These are phyloP conservation scores for Leccinum pachyderme DNA, from an alignment of 1,284 basidiomycete genomes.

Conservation along the genomic window DNA sequence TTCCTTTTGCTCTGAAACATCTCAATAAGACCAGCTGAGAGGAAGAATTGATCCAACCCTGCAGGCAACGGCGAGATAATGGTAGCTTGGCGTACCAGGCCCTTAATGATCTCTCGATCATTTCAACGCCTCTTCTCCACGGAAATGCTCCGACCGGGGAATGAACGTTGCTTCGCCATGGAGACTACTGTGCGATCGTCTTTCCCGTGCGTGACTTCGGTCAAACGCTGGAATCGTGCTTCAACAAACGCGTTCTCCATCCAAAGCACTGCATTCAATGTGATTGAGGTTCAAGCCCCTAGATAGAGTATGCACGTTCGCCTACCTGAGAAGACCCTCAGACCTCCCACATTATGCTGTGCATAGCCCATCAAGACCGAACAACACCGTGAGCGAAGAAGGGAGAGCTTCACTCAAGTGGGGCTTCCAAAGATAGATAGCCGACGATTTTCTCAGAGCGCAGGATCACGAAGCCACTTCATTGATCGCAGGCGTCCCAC, in stretches of 20 bases:
- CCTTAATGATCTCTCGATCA: constrained; percentile 81
- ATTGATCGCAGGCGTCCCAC: constrained; percentile 3
- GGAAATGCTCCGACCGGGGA: constrained; percentile 58
- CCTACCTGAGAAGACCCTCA: constrained; percentile 67
- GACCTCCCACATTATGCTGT: constrained; percentile 77
- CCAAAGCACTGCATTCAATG: constrained; percentile 32
- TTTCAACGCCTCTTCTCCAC: constrained; percentile 51
- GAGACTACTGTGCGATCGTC: constrained; percentile 17
- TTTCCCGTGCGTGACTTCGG: constrained; percentile 50
- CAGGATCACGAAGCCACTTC: constrained; percentile 11
- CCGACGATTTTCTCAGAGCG: neutral
- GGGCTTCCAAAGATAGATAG: neutral
- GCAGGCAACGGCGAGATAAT: constrained; percentile 73
- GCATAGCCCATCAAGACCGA: constrained; percentile 69
- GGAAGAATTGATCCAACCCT: constrained; percentile 47
- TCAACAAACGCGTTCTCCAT: constrained; percentile 62
- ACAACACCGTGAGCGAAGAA: constrained; percentile 4
- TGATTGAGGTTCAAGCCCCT: constrained; percentile 4
- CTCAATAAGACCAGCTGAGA: constrained; percentile 4
- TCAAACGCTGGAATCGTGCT: constrained; percentile 81
- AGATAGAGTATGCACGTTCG: constrained; percentile 27
- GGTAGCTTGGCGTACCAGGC: constrained; percentile 64
- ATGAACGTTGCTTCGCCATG: constrained; percentile 36
- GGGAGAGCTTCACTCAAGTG: neutral
- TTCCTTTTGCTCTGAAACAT: constrained; percentile 47